Percentiles rank a stretch among this genome's conserved stretches.
phyloP scores from a whole-genome alignment of 2,329 filamentous ascomycete species.

The Colletotrichum gloeosporioides region DNA sequence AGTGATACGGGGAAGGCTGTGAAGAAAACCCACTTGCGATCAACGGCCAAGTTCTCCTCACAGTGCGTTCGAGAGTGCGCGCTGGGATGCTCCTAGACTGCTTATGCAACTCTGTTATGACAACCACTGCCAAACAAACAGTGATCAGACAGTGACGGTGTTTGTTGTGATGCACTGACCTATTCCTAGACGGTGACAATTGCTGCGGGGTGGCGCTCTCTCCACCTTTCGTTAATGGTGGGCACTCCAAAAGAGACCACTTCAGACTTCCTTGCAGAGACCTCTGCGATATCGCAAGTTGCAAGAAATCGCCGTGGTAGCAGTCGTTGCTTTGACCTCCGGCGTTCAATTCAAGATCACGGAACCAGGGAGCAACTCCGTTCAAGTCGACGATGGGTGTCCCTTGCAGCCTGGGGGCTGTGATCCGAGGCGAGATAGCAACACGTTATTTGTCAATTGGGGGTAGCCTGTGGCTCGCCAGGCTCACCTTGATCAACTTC shows the following conservation, averaged over 20 bases:
- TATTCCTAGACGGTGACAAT: background rate
- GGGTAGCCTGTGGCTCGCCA: background rate
- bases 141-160: background rate
- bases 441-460: background rate
- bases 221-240: background rate
- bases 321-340: background rate
- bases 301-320: background rate
- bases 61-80: background rate
- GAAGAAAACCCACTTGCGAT: background rate
- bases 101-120: background rate
- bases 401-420: background rate
- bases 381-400: background rate
- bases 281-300: background rate
- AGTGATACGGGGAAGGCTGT: background rate
- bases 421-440: background rate
- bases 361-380: background rate
- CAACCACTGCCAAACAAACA: slow-evolving; percentile 3
- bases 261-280: background rate
- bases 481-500: background rate
- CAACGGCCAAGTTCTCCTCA: background rate
- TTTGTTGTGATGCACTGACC: slow-evolving; percentile 17
- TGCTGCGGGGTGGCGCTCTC: background rate
- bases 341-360: background rate
- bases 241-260: background rate
- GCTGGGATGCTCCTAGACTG: background rate